Conservation (phyloP, 2,329 filamentous ascomycete species). For the Clonostachys sp. region DNA sequence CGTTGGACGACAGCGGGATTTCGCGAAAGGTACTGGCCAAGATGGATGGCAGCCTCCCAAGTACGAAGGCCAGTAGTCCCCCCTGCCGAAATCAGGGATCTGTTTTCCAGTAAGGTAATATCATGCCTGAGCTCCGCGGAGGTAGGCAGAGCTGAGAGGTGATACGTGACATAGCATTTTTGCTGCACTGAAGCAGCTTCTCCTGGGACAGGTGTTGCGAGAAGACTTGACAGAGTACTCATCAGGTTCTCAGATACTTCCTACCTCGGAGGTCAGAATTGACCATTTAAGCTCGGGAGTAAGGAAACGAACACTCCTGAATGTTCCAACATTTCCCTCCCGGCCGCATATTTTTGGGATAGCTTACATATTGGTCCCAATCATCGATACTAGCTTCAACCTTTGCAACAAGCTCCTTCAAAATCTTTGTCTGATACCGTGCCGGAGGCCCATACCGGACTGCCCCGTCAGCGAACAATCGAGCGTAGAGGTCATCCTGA, state of each 20-base stretch:
- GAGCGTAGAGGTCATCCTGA: slow-evolving; percentile 62
- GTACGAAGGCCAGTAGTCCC: slow-evolving; percentile 75
- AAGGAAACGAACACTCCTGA: too few relatives aligned
- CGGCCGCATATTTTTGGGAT: background rate
- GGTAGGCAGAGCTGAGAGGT: slow-evolving; percentile 25
- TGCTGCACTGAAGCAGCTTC: slow-evolving; percentile 64
- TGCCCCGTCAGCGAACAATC: slow-evolving; percentile 58
- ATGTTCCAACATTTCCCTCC: too few relatives aligned
- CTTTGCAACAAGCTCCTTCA: slow-evolving; percentile 67
- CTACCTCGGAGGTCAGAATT: slow-evolving; percentile 40
- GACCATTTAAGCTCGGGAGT: background rate
- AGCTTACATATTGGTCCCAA: slow-evolving; percentile 82
- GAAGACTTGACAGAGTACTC: slow-evolving; percentile 58
- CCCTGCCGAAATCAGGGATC: slow-evolving; percentile 61
- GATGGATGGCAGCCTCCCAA: slow-evolving; percentile 75
- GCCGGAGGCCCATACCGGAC: slow-evolving; percentile 56
- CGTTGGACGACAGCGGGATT: slow-evolving; percentile 37
- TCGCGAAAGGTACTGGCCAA: slow-evolving; percentile 63
- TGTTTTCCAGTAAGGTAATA: slow-evolving; percentile 66
- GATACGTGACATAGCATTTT: slow-evolving; percentile 73
- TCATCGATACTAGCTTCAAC: slow-evolving; percentile 74
- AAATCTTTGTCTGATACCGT: slow-evolving; percentile 64
- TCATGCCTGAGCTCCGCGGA: background rate
- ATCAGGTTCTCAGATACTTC: slow-evolving; percentile 81
- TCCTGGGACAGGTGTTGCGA: slow-evolving; percentile 59